Evolutionary conservation across 139 green algal genomes (phyloP).

Genomic region (Bryopsis sp.): DNA sequence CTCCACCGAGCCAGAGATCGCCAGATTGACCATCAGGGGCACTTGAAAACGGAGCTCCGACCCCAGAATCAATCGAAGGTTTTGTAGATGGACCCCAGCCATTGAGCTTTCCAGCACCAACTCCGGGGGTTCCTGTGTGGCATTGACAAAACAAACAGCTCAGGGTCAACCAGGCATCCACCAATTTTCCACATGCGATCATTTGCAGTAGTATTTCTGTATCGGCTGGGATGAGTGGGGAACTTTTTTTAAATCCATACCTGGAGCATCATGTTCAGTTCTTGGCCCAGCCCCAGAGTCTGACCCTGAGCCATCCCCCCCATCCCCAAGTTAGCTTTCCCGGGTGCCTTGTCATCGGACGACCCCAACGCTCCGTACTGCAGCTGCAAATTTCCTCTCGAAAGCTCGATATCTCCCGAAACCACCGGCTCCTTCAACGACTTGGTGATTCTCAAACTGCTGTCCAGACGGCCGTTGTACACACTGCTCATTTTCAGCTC

Average conservation of each 20-base stretch:
- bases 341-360: too few relatives aligned
- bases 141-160: too few relatives aligned
- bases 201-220: too few relatives aligned
- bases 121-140: too few relatives aligned
- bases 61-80: slow-evolving; percentile 4
- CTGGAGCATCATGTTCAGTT: too few relatives aligned
- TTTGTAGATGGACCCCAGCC: background rate
- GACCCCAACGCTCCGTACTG: background rate
- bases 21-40: slow-evolving; percentile 11
- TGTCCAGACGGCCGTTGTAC: slow-evolving; percentile 10
- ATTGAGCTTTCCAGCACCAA: background rate
- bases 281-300: too few relatives aligned
- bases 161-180: too few relatives aligned
- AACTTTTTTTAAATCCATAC: too few relatives aligned
- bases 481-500: slow-evolving; percentile 14
- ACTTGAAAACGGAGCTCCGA: slow-evolving; percentile 8
- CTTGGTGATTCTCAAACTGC: background rate
- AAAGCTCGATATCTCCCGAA: slow-evolving; percentile 11
- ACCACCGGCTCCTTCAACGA: slow-evolving; percentile 2
- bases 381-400: background rate
- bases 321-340: too few relatives aligned
- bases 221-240: too few relatives aligned
- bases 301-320: too few relatives aligned
- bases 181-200: too few relatives aligned
- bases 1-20: slow-evolving; percentile 1